Evolutionary conservation across 2,329 filamentous ascomycete genomes (phyloP), one percentile per base, ranked within the genome.

Genomic region (Pseudogymnoascus verrucosus): DNA sequence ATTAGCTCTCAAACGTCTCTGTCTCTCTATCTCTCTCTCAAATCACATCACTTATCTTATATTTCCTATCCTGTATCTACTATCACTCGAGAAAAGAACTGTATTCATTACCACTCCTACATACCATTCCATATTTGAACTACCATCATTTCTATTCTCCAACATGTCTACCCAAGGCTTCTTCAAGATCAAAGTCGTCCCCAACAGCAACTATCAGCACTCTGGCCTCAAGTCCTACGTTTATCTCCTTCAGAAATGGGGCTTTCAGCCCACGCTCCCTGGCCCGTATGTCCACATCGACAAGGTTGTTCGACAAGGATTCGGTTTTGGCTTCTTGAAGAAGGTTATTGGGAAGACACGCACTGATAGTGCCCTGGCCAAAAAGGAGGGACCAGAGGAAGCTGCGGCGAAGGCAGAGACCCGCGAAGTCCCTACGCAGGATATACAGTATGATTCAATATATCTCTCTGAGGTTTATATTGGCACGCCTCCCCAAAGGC

Each of bases 401-500:
- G 65, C 64, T 16, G 69, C 63, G 62, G 69, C 69, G 23, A 67
- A 71, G 11, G 74, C 73, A 31, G 66, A 79, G 44, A 69, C 73
- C n/a, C 79, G 79, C 1, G 75, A 83, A 40, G 82, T 88, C 28
- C 76, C 79, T 5, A 82, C 83, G 5, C 80, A 88, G 23, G 88
- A 90, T 71, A 79, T 84, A 62, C 84, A 90, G 74, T 88, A 89
- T 68, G 87, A 90, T 66, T 77, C 82, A 5, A 75, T 83, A 75
- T 89, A 90, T 71, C 80, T 90, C 21, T 86, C 82, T 59, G 79
- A 83, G 31, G 83, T 90, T 26, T 71, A 76, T 12, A 86, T 91
- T 65, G 89, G 89, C 28, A 87, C 82, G 1, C 87, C 87, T 14
- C 74, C 79, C 1, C 87, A 90, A 76, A 84, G 76, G 54, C 68